phyloP scores from a whole-genome alignment of 78 protist genomes.

The Dictyostelium capitatum region DNA sequence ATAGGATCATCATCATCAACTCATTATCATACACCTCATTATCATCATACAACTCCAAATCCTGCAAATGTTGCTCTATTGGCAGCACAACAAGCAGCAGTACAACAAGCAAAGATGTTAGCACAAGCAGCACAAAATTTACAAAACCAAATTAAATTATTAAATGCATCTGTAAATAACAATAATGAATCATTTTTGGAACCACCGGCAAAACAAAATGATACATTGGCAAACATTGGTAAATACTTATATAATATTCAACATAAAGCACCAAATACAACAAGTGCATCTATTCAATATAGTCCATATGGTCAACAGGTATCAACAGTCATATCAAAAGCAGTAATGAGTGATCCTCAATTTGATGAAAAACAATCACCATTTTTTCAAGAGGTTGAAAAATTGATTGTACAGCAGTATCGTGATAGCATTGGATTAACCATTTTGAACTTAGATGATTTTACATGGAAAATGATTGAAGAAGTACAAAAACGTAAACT shows the following conservation, averaged over 20 bases:
- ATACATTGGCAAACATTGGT: neutral
- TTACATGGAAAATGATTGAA: neutral
- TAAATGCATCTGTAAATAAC: too few relatives aligned
- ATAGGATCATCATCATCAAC: conserved; percentile 22
- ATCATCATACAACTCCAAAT: neutral
- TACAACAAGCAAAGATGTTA: too few relatives aligned
- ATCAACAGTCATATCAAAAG: too few relatives aligned
- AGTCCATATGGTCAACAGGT: too few relatives aligned
- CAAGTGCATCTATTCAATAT: too few relatives aligned
- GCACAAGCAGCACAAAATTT: too few relatives aligned
- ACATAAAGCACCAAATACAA: neutral
- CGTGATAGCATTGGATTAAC: neutral
- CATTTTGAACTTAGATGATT: neutral
- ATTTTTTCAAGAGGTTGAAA: conserved; percentile 14
- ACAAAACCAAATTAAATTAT: too few relatives aligned
- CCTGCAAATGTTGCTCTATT: neutral
- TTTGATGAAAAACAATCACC: conserved; percentile 10
- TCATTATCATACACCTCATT: neutral
- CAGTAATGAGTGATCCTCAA: neutral
- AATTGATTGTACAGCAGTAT: neutral
- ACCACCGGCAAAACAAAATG: neutral
- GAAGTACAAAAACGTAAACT: neutral
- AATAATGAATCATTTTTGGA: neutral
- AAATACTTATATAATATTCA: neutral
- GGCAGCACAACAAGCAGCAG: too few relatives aligned